phyloP scores from a whole-genome alignment of 345 rosid genomes.

The Carallia brachiata region DNA sequence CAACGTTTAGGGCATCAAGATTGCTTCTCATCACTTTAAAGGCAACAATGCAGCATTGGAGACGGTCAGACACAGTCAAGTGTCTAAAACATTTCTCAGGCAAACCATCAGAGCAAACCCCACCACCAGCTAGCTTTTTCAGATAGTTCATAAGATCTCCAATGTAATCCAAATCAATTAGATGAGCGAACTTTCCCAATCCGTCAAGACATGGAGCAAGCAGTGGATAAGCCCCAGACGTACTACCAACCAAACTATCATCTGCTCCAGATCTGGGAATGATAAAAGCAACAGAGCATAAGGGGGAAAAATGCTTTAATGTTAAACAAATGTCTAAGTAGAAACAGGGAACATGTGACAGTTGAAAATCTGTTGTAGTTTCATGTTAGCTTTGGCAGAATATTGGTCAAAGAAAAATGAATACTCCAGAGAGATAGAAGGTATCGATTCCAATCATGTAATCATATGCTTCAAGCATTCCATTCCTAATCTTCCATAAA shows the following conservation, averaged over 20 bases:
- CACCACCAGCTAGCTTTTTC: slow-evolving; percentile 73
- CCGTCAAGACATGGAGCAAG: slow-evolving; percentile 85
- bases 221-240: slow-evolving; percentile 57
- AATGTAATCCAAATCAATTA: slow-evolving; percentile 78
- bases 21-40: slow-evolving; percentile 94
- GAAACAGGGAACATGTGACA: not conserved
- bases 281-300: slow-evolving; percentile 3
- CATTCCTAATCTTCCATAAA: not conserved
- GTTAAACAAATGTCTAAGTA: not conserved
- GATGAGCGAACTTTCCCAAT: slow-evolving; percentile 79
- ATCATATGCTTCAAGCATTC: not conserved
- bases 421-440: not conserved
- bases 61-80: slow-evolving; percentile 71
- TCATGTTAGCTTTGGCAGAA: not conserved
- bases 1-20: slow-evolving; percentile 92
- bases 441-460: not conserved
- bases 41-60: slow-evolving; percentile 87
- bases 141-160: slow-evolving; percentile 88
- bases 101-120: slow-evolving; percentile 32
- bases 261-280: slow-evolving; percentile 48
- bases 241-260: slow-evolving; percentile 27
- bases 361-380: not conserved
- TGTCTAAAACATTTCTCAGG: slow-evolving; percentile 35
- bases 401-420: not conserved
- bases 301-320: not conserved